Base-by-base conservation (phyloP, 2,329 filamentous ascomycete species). In the Fusarium nelsonii region DNA sequence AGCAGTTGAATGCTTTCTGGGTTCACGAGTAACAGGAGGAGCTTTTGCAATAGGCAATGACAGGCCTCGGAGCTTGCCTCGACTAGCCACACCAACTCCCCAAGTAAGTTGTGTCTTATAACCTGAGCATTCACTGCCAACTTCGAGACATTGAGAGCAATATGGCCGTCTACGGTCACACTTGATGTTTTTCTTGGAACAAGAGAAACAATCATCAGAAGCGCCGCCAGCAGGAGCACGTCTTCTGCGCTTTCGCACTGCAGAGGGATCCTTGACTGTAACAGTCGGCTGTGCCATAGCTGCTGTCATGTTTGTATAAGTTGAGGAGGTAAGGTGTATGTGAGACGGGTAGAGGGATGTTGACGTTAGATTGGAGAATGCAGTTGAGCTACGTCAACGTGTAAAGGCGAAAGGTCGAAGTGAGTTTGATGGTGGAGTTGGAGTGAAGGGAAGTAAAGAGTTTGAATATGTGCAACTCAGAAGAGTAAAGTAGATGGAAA, bases 81-180 rank as follows among this genome's bases (percentile, higher is more conserved):
- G 90, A 81, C 94, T 97, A 58, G 95, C 95, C 62, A 98, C 95
- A 52, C 95, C 95, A 48, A 97, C 93, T 41, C 94, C 94, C 95
- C 95, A 98, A 46, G 95, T 98, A 80, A 98, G 85, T 73, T 95
- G 94, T 16, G 95, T 98, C 83, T 97, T 97, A 85, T 98, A 98
- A 63, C 95, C 95, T 30, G 93, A 94, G 82, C 95, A 98, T 77
- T 97, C 94, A 78, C 93, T 94, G 70, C 94, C 94, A 69, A 93
- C 87, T 73, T 97, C 93, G 68, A 98, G 87, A 80, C 95, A 99
- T 81, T 94, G 94, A 44, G 94, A 94, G 82, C 96, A 98, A 81
- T 97, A 98, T 10, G 95, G 95, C 74, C 95, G 88, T 77, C 93
- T 90, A 73, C 95, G 90, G 81, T 98, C 95, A 83, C 95, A 99